Conservation (phyloP, 2,329 filamentous ascomycete genomes). For the Hansfordia pulvinata region DNA sequence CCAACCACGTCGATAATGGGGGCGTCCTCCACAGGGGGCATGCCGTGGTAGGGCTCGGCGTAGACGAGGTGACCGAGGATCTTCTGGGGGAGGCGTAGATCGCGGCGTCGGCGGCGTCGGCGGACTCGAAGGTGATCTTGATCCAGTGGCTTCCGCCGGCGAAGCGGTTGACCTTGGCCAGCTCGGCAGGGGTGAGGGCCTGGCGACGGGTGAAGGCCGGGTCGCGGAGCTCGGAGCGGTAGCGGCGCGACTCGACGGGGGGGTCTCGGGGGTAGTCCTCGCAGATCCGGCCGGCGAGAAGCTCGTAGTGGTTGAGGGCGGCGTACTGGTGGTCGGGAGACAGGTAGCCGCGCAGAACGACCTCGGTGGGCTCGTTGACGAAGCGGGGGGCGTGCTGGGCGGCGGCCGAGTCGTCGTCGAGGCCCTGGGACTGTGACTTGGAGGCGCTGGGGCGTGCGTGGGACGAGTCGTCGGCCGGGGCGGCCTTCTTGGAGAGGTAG, state of each 20-base stretch:
- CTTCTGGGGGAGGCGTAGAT: constrained; percentile 54
- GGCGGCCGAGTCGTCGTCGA: constrained; percentile 19
- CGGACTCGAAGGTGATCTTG: constrained; percentile 68
- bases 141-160: constrained; percentile 87
- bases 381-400: constrained; percentile 13
- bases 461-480: constrained; percentile 14
- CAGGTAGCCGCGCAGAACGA: constrained; percentile 73
- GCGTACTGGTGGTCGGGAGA: constrained; percentile 61
- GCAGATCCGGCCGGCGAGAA: constrained; percentile 72
- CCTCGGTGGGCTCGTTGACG: constrained; percentile 45
- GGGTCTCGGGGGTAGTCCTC: constrained; percentile 87
- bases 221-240: constrained; percentile 62
- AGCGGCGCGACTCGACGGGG: constrained; percentile 55
- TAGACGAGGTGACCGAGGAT: constrained; percentile 58
- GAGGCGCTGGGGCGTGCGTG: constrained; percentile 8
- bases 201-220: constrained; percentile 53
- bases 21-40: constrained; percentile 50
- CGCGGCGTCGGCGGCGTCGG: constrained; percentile 56
- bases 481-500: constrained; percentile 37
- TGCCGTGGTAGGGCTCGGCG: constrained; percentile 55
- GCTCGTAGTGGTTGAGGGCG: constrained; percentile 78
- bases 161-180: constrained; percentile 66
- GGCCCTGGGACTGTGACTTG: constrained; percentile 11
- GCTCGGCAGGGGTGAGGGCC: constrained; percentile 57
- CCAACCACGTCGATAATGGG: constrained; percentile 41